Percentiles rank a stretch among this genome's conserved stretches.
Evolutionary conservation across 352 stramenopile genomes (phyloP).

Genomic region (Pythium biforme): DNA sequence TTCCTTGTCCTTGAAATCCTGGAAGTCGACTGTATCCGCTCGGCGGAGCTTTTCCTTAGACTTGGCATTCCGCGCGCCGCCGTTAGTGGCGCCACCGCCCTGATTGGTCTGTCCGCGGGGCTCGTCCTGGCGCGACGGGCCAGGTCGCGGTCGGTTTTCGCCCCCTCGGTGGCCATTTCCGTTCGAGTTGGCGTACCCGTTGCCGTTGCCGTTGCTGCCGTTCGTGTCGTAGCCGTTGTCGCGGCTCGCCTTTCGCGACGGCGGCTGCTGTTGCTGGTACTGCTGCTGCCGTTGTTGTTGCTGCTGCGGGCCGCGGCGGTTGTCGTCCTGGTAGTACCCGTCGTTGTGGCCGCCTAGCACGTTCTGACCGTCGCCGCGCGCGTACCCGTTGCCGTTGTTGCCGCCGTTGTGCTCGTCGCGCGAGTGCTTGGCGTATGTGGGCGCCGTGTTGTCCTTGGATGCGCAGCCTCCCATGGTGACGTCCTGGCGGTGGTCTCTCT

Average conservation of each 20-base stretch:
- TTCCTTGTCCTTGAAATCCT: slow-evolving; percentile 85
- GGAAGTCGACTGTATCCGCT: slow-evolving; percentile 61
- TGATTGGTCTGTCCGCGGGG: background rate
- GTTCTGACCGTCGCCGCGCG: background rate
- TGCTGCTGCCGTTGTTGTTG: background rate
- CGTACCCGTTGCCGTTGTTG: background rate
- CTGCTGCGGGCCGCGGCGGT: slow-evolving; percentile 1
- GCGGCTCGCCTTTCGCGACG: background rate
- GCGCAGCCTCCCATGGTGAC: slow-evolving; percentile 44
- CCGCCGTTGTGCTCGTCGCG: background rate
- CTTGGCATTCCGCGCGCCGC: background rate
- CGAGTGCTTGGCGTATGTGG: slow-evolving; percentile 10
- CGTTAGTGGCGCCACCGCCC: slow-evolving; percentile 1
- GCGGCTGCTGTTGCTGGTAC: background rate
- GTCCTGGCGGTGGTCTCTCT: background rate
- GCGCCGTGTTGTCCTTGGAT: slow-evolving; percentile 32
- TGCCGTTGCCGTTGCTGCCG: background rate
- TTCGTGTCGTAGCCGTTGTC: slow-evolving; percentile 7
- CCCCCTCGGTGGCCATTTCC: background rate
- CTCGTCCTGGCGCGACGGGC: background rate
- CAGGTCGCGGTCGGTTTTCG: background rate
- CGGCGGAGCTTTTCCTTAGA: slow-evolving; percentile 26
- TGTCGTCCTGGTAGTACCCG: slow-evolving; percentile 1
- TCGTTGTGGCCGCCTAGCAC: slow-evolving; percentile 5
- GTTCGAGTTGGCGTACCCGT: slow-evolving; percentile 7